These are phyloP conservation scores for Claviceps monticola DNA, from an alignment of 2,329 filamentous ascomycete genomes.

Conservation along the genomic window DNA sequence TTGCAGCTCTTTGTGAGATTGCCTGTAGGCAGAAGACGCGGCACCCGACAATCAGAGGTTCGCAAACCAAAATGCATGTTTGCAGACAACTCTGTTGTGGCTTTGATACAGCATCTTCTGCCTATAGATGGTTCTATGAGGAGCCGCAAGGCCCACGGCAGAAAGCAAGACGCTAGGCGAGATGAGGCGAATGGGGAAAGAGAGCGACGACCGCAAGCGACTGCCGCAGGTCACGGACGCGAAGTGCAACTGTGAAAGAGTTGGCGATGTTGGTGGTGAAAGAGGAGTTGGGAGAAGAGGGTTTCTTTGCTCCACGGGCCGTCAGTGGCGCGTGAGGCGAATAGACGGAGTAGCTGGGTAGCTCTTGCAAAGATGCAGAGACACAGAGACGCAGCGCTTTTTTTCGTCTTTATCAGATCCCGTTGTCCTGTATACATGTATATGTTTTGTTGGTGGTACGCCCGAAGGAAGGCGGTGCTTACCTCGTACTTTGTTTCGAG, in stretches of 20 bases:
- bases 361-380: neutral
- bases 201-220: neutral
- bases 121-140: no score
- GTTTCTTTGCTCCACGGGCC: neutral
- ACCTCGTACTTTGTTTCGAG: no score
- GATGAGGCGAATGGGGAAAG: neutral
- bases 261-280: constrained; percentile 1
- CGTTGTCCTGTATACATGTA: no score
- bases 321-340: constrained; percentile 1
- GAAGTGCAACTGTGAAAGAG: constrained; percentile 1
- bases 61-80: no score
- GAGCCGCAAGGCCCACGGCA: no score
- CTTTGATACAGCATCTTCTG: no score
- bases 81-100: no score
- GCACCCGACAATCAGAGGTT: constrained; percentile 1
- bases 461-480: no score
- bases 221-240: neutral
- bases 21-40: neutral
- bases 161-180: neutral
- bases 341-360: neutral
- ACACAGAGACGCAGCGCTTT: neutral
- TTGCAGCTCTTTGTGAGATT: constrained; percentile 2
- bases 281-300: constrained; percentile 3
- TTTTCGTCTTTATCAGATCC: no score
- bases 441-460: no score